Conservation (phyloP, 2,329 filamentous ascomycete genomes). For the Zarea fungicola region DNA sequence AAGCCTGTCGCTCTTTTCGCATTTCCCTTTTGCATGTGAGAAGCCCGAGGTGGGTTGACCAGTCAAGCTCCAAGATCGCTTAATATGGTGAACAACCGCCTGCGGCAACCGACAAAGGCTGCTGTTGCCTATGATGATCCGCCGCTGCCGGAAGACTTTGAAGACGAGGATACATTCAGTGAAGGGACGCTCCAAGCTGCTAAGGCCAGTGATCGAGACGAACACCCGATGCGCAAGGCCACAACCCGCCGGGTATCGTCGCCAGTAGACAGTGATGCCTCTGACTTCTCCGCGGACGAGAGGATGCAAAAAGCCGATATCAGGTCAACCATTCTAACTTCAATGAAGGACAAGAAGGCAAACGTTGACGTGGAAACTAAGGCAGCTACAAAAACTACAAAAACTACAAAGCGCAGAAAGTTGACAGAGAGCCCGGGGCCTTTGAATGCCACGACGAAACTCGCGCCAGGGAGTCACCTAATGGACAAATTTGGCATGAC, state of each 20-base stretch:
- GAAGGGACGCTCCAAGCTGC: constrained; percentile 6
- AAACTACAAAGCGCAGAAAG: background rate
- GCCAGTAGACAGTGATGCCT: constrained; percentile 10
- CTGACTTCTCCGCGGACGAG: constrained; percentile 24
- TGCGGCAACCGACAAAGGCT: constrained; percentile 15
- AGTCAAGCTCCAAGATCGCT: constrained; percentile 17
- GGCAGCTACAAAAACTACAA: too few relatives aligned
- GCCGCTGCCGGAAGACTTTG: constrained; percentile 26
- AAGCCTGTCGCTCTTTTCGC: too few relatives aligned
- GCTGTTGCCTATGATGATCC: constrained; percentile 14
- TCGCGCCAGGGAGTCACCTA: constrained; percentile 20
- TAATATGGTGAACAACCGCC: constrained; percentile 11
- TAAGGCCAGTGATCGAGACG: background rate
- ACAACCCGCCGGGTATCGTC: background rate
- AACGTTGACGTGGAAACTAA: too few relatives aligned
- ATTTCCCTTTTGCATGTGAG: too few relatives aligned
- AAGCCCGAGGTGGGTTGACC: constrained; percentile 21
- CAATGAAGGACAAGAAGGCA: too few relatives aligned
- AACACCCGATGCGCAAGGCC: background rate
- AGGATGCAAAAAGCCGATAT: constrained; percentile 26
- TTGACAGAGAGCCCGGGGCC: background rate
- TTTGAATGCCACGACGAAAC: background rate
- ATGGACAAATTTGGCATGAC: constrained; percentile 21
- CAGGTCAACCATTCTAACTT: too few relatives aligned
- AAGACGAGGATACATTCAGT: constrained; percentile 16